Evolutionary conservation across 2,329 filamentous ascomycete species (phyloP).

Genomic region (Ophiosphaerella narmari): DNA sequence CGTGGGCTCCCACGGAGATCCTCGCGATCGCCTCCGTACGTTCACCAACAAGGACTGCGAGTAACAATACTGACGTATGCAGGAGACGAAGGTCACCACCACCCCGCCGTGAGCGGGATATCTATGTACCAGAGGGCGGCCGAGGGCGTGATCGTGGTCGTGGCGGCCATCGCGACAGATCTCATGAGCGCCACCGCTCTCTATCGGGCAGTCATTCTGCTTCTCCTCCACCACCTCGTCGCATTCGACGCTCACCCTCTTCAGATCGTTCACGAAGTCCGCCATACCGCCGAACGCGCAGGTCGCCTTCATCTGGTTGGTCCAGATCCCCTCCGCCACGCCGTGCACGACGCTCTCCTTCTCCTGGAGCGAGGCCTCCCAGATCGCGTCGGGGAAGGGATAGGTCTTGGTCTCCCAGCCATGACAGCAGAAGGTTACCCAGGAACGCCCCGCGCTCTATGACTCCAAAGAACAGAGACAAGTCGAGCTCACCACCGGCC

Average conservation of each 20-base stretch:
- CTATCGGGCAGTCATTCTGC: constrained; percentile 34
- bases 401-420: constrained; percentile 38
- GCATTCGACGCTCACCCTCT: constrained; percentile 33
- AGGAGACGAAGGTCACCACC: constrained; percentile 55
- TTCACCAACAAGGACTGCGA: neutral
- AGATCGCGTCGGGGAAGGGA: constrained; percentile 25
- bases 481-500: constrained; percentile 61
- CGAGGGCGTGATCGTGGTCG: constrained; percentile 44
- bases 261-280: constrained; percentile 48
- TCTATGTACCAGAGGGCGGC: constrained; percentile 59
- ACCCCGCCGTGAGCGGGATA: constrained; percentile 58
- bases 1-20: constrained; percentile 53
- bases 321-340: constrained; percentile 34
- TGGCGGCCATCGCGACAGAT: constrained; percentile 42
- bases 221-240: constrained; percentile 30
- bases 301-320: constrained; percentile 44
- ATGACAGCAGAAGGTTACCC: constrained; percentile 34
- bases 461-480: constrained; percentile 53
- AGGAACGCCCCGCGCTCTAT: constrained; percentile 54
- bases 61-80: constrained; percentile 18
- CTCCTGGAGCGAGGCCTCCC: constrained; percentile 21
- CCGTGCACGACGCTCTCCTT: constrained; percentile 20
- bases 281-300: constrained; percentile 35
- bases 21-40: constrained; percentile 56
- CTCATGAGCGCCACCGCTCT: constrained; percentile 41